Evolutionary conservation across 305 asterid species (phyloP).

Genomic region (Fraxinus nigra): DNA sequence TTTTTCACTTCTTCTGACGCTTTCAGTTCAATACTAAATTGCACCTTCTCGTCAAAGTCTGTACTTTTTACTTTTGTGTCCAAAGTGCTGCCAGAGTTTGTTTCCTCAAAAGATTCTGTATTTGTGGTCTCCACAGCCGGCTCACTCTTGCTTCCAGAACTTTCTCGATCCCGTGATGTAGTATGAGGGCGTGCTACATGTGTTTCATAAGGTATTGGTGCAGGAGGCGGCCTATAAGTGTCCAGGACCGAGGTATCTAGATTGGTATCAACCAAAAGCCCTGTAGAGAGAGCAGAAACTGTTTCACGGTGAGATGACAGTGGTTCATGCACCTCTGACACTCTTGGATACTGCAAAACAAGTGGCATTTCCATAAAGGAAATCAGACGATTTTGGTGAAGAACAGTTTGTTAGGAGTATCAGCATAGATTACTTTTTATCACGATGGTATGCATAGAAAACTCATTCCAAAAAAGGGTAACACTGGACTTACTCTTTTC

Average conservation of each 20-base stretch:
- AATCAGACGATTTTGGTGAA: slow-evolving; percentile 3
- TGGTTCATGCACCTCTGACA: slow-evolving; percentile 57
- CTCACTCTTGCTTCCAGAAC: slow-evolving; percentile 38
- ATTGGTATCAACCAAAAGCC: slow-evolving; percentile 83
- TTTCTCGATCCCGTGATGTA: slow-evolving; percentile 40
- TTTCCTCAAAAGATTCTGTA: slow-evolving; percentile 34
- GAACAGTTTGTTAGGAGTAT: not conserved
- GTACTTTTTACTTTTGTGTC: slow-evolving; percentile 42
- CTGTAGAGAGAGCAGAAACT: slow-evolving; percentile 51
- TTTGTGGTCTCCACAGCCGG: slow-evolving; percentile 35
- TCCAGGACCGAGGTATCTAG: slow-evolving; percentile 77
- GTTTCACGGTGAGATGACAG: slow-evolving; percentile 51
- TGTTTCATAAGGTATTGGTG: slow-evolving; percentile 72
- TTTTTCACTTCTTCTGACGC: slow-evolving; percentile 45
- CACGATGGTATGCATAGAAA: not conserved
- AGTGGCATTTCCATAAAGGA: slow-evolving; percentile 16
- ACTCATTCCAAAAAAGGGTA: not conserved
- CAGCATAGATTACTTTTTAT: not conserved
- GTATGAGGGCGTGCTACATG: slow-evolving; percentile 42
- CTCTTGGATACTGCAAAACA: slow-evolving; percentile 58
- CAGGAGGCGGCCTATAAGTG: slow-evolving; percentile 79
- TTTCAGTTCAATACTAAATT: slow-evolving; percentile 34
- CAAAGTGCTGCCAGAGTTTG: slow-evolving; percentile 40
- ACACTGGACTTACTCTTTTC: not conserved
- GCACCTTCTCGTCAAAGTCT: slow-evolving; percentile 45